These are phyloP conservation scores for Sphaerulina vaccinii DNA, from an alignment of 2,329 filamentous ascomycete species.

Conservation along the genomic window DNA sequence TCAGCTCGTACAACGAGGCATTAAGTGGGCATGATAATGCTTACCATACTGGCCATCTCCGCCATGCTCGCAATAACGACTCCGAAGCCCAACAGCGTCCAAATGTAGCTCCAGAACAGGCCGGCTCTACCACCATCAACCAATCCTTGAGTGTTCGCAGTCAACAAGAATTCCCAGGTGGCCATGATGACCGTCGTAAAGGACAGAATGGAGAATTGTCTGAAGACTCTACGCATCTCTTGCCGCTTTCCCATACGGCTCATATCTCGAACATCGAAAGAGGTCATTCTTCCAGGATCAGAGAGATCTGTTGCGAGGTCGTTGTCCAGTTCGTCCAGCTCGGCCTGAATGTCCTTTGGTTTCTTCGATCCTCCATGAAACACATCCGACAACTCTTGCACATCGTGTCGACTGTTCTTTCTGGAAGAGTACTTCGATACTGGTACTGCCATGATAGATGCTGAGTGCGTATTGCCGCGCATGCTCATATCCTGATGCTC, in stretches of 20 bases:
- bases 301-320: conserved; percentile 16
- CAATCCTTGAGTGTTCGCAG: conserved; percentile 32
- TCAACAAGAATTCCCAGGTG: conserved; percentile 53
- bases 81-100: conserved; percentile 22
- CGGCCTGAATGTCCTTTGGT: neutral
- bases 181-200: conserved; percentile 53
- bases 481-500: neutral
- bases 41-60: conserved; percentile 33
- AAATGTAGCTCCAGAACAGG: conserved; percentile 24
- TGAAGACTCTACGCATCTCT: conserved; percentile 51
- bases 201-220: conserved; percentile 50
- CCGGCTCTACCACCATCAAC: conserved; percentile 23
- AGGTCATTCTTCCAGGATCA: conserved; percentile 20
- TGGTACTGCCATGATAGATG: neutral
- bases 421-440: neutral
- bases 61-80: conserved; percentile 30
- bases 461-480: neutral
- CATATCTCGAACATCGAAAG: conserved; percentile 44
- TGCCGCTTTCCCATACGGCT: conserved; percentile 51
- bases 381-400: conserved; percentile 9
- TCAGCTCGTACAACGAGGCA: too few relatives aligned
- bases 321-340: conserved; percentile 9
- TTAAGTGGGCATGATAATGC: neutral
- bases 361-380: conserved; percentile 3
- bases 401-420: conserved; percentile 8